A percentile compares a stretch with the other conserved stretches of the same genome.
Conservation (phyloP, 2,329 filamentous ascomycete species). For the Exutisphaerella laricina region DNA sequence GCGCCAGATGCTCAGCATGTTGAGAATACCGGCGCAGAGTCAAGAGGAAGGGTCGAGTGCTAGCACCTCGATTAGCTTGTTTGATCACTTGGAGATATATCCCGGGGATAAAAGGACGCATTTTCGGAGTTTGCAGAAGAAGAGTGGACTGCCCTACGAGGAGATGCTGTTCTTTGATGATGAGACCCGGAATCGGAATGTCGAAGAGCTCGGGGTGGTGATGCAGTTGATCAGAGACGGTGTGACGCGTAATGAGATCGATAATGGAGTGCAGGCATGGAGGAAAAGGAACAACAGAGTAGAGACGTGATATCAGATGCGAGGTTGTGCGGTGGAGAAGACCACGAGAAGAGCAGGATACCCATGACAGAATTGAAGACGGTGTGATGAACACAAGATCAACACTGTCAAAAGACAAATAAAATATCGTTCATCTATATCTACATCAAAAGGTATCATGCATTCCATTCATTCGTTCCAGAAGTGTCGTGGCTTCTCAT, state of each 20-base stretch:
- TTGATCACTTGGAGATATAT: slow-evolving; percentile 51
- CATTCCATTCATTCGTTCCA: neutral
- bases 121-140: slow-evolving; percentile 66
- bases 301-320: slow-evolving; percentile 19
- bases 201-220: slow-evolving; percentile 70
- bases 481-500: neutral
- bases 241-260: slow-evolving; percentile 69
- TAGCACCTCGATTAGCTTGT: slow-evolving; percentile 38
- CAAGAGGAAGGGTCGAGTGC: slow-evolving; percentile 6
- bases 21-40: slow-evolving; percentile 58
- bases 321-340: too few species aligned
- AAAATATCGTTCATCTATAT: neutral
- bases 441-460: neutral
- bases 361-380: too few species aligned
- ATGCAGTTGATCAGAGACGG: slow-evolving; percentile 80
- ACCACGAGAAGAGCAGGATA: too few species aligned
- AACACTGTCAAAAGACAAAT: too few species aligned
- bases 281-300: slow-evolving; percentile 59
- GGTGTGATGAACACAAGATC: too few species aligned
- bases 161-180: slow-evolving; percentile 98
- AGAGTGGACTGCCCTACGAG: slow-evolving; percentile 64
- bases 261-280: slow-evolving; percentile 76
- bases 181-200: slow-evolving; percentile 78
- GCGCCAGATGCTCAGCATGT: slow-evolving; percentile 68
- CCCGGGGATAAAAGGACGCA: slow-evolving; percentile 81